These are phyloP conservation scores for Epichloe coenophiala DNA, from an alignment of 2,329 filamentous ascomycete species.

Conservation along the genomic window DNA sequence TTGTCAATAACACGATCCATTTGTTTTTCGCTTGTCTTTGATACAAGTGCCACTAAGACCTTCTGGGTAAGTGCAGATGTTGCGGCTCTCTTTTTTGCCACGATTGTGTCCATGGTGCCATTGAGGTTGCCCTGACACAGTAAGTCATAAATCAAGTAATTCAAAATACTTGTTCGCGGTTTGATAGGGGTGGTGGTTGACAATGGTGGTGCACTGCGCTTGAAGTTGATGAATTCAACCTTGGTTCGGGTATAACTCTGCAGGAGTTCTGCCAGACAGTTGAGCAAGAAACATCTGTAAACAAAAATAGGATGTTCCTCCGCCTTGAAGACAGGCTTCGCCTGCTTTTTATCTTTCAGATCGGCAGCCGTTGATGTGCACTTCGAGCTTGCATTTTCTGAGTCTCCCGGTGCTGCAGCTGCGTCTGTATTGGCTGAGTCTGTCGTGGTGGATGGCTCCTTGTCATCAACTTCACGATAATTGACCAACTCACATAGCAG, in stretches of 20 bases:
- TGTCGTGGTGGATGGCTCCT: constrained; percentile 37
- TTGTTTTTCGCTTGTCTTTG: constrained; percentile 70
- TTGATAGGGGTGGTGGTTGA: constrained; percentile 83
- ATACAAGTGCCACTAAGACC: constrained; percentile 73
- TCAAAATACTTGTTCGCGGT: constrained; percentile 80
- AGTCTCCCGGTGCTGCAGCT: constrained; percentile 16
- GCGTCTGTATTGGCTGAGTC: constrained; percentile 29
- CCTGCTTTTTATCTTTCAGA: constrained; percentile 45
- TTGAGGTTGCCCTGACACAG: constrained; percentile 46
- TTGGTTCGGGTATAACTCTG: constrained; percentile 90
- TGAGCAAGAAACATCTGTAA: constrained; percentile 88
- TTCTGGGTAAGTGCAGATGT: constrained; percentile 79
- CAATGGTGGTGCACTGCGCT: constrained; percentile 74
- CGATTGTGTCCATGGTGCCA: constrained; percentile 59
- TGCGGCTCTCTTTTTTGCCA: constrained; percentile 76
- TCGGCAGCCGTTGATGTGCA: constrained; percentile 21
- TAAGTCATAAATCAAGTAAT: constrained; percentile 80
- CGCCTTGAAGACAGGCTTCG: constrained; percentile 71
- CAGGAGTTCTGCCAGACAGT: constrained; percentile 80
- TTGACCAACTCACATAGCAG: constrained; percentile 82
- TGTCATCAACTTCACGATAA: constrained; percentile 87
- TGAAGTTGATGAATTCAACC: constrained; percentile 98
- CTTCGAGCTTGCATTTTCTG: constrained; percentile 17
- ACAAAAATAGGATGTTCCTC: constrained; percentile 94
- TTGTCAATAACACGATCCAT: constrained; percentile 41